These are phyloP conservation scores for Neurospora sp. DNA, from an alignment of 495 filamentous ascomycete species.

Conservation along the genomic window DNA sequence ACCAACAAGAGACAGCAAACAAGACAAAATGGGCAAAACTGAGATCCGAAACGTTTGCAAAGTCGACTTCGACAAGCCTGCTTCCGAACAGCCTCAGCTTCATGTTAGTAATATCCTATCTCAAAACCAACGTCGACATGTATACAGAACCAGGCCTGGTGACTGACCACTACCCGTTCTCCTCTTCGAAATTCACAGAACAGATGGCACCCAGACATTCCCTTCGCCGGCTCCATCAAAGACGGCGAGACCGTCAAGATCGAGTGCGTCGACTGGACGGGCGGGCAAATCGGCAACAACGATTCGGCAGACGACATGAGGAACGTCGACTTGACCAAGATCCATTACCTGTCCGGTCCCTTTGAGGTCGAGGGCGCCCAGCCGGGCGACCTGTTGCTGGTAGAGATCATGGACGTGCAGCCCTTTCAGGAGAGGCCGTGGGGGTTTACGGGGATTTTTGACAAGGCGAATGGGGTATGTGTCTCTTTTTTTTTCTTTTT, in stretches of 20 bases:
- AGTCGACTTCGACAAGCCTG: slow-evolving; percentile 71
- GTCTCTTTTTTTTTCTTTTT: no score
- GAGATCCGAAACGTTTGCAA: slow-evolving; percentile 62
- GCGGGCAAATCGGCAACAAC: slow-evolving; percentile 82
- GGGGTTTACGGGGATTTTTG: slow-evolving; percentile 87
- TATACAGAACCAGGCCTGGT: no score
- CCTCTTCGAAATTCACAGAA: slow-evolving; percentile 59
- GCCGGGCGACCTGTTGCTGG: slow-evolving; percentile 77
- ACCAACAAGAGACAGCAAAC: background rate
- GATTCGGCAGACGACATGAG: slow-evolving; percentile 82
- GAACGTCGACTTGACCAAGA: slow-evolving; percentile 71
- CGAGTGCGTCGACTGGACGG: slow-evolving; percentile 86
- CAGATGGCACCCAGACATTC: slow-evolving; percentile 91
- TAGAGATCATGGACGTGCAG: slow-evolving; percentile 95
- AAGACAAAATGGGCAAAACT: slow-evolving; percentile 17
- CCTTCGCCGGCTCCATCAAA: slow-evolving; percentile 61
- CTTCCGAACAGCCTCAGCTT: slow-evolving; percentile 58
- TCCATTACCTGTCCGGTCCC: slow-evolving; percentile 85
- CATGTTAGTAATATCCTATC: slow-evolving; percentile 49
- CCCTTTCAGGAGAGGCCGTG: slow-evolving; percentile 79
- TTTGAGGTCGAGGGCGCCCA: slow-evolving; percentile 82
- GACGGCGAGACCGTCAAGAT: slow-evolving; percentile 90
- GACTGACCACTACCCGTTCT: background rate
- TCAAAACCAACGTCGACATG: no score
- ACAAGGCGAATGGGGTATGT: slow-evolving; percentile 57